Conservation (phyloP, 352 stramenopile species). For the Blastocystis sp. region DNA sequence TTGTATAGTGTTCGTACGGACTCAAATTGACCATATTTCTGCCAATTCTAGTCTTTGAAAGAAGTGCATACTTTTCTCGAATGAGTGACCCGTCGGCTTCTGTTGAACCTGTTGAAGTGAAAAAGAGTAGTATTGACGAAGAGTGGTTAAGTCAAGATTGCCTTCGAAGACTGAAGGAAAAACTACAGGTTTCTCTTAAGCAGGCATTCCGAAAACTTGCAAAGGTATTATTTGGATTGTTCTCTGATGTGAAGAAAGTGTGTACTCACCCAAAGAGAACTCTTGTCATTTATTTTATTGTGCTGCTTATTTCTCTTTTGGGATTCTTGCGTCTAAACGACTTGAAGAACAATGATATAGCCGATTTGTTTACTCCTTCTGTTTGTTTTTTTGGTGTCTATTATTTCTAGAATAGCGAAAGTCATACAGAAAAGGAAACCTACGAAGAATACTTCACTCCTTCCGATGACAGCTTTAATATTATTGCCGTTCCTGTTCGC, state of each 20-base stretch:
- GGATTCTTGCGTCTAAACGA: neutral
- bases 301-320: constrained; percentile 7
- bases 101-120: neutral
- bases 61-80: too few species aligned
- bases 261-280: constrained; percentile 14
- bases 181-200: neutral
- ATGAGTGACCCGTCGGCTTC: too few species aligned
- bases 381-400: neutral
- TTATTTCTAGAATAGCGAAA: constrained; percentile 11
- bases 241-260: constrained; percentile 3
- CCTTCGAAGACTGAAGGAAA: neutral
- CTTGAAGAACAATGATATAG: constrained; percentile 42
- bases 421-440: neutral
- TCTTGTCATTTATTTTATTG: constrained; percentile 45
- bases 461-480: neutral
- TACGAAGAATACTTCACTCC: constrained; percentile 6
- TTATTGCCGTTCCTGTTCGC: constrained; percentile 21
- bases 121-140: neutral
- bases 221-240: neutral
- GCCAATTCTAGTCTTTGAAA: too few species aligned
- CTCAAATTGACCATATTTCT: too few species aligned
- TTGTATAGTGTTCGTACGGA: too few species aligned
- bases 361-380: constrained; percentile 21
- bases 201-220: neutral
- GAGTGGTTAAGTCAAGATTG: neutral